Conservation (phyloP, 225 moss, liverwort and hornwort genomes). For the Neckera pumila region DNA sequence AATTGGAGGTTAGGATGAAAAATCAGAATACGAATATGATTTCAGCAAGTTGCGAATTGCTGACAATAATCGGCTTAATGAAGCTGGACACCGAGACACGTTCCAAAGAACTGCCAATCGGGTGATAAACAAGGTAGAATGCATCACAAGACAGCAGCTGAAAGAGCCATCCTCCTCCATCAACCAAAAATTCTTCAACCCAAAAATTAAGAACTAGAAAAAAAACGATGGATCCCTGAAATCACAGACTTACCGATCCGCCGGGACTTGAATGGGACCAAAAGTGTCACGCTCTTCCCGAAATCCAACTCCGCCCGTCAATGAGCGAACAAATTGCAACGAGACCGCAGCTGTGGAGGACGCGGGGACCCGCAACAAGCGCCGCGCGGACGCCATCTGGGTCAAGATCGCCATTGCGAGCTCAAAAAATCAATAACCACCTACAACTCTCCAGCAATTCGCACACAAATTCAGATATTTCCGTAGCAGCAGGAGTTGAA, state of each 20-base stretch:
- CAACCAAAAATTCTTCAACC: not conserved
- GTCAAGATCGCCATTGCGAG: constrained; percentile 17
- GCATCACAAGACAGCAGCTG: not conserved
- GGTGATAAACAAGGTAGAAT: not conserved
- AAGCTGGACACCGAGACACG: not conserved
- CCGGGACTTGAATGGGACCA: constrained; percentile 36
- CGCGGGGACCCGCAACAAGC: constrained; percentile 7
- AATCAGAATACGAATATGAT: not conserved
- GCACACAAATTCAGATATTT: not conserved
- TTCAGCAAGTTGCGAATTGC: not conserved
- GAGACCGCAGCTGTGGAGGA: not conserved
- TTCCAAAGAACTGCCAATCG: not conserved
- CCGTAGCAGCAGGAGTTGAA: not conserved
- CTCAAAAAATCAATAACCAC: not conserved
- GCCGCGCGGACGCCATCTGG: constrained; percentile 38
- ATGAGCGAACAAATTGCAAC: constrained; percentile 21
- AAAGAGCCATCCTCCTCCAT: not conserved
- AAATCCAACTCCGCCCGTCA: constrained; percentile 18
- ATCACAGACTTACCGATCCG: constrained; percentile 19
- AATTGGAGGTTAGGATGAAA: not conserved
- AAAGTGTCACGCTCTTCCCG: constrained; percentile 58
- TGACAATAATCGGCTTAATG: not conserved
- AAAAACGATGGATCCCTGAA: not conserved
- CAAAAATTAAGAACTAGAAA: not conserved
- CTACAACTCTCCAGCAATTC: not conserved